Conservation (phyloP, 371 early-diverging fungal species). For the Entomophthora muscae region DNA sequence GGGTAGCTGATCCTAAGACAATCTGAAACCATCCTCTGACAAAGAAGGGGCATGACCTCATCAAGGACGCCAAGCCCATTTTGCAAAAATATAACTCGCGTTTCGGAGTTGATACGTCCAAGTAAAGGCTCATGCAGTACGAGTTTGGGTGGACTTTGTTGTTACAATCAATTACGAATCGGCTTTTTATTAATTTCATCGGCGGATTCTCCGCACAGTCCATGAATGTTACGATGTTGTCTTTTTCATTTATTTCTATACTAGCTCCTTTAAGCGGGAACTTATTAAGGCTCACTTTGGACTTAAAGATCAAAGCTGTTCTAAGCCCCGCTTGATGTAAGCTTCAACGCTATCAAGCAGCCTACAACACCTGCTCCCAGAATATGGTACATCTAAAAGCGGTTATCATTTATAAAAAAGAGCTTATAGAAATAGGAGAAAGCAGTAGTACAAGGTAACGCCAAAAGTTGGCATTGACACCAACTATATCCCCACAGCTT, state of each 20-base stretch:
- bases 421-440: too few species aligned
- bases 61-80: conserved; percentile 47
- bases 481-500: too few species aligned
- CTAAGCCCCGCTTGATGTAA: conserved; percentile 14
- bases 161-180: conserved; percentile 17
- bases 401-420: background rate
- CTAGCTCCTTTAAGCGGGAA: background rate
- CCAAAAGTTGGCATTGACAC: too few species aligned
- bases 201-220: conserved; percentile 12
- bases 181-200: conserved; percentile 6
- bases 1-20: conserved; percentile 26
- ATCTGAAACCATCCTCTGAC: conserved; percentile 16
- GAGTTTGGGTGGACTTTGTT: conserved; percentile 28
- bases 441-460: too few species aligned
- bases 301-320: conserved; percentile 16
- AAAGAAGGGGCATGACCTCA: conserved; percentile 20
- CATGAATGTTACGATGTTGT: background rate
- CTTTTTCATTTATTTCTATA: background rate
- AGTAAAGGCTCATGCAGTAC: conserved; percentile 20
- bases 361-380: conserved; percentile 27
- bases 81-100: conserved; percentile 29
- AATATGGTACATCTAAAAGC: conserved; percentile 14
- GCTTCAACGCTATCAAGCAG: conserved; percentile 17
- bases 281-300: background rate
- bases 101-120: conserved; percentile 17